Base-by-base conservation (phyloP, 163 green algal genomes). In the Prototheca cutis region DNA sequence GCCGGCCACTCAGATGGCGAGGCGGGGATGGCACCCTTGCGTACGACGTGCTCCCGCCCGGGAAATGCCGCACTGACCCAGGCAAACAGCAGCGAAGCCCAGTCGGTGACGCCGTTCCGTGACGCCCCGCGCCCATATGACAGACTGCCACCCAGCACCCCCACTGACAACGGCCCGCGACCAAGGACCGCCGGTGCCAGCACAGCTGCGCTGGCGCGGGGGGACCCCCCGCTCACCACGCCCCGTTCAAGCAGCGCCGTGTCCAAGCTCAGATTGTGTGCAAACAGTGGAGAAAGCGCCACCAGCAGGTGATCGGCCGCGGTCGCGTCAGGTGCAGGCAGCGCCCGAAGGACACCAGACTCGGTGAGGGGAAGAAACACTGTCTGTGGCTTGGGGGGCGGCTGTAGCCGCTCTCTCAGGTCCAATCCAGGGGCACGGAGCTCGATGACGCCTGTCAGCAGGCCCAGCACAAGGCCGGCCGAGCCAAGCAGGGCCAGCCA, bases 81-180 rank as follows among this genome's bases (percentile, higher is more conserved):
- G 17, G 10, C 29, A n/a, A 27, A 40, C 6, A 55, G n/a, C 28
- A 24, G 57, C 6, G 40, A 8, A 19, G 42, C 57, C 21, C 28
- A 63, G 32, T 59, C 53, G 7, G 51, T 56, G 3, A 15, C 5
- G 2, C 51, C 51, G 24, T 13, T 36, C 23, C 3, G 6, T n/a
- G 15, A 27, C 33, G 55, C 39, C 28, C 55, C 33, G 36, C 25
- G 36, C 24, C 55, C 55, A 61, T 53, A 61, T 24, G 55, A 53
- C 36, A 61, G 25, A 25, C 36, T 53, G 21, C 55, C 55, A 24
- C 55, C 55, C 27, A 61, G 39, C 24, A 31, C 39, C 7, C 24
- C 39, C 36, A 52, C 34, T 2, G 17, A 19, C 8, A 61, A 24
- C 6, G 55, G 33, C 39, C 42, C 6, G 34, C 55, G 36, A 21